Evolutionary conservation across 148 eudicot genomes (phyloP), one percentile per base, ranked within the genome.

Genomic region (Vaccinium corymbosum): DNA sequence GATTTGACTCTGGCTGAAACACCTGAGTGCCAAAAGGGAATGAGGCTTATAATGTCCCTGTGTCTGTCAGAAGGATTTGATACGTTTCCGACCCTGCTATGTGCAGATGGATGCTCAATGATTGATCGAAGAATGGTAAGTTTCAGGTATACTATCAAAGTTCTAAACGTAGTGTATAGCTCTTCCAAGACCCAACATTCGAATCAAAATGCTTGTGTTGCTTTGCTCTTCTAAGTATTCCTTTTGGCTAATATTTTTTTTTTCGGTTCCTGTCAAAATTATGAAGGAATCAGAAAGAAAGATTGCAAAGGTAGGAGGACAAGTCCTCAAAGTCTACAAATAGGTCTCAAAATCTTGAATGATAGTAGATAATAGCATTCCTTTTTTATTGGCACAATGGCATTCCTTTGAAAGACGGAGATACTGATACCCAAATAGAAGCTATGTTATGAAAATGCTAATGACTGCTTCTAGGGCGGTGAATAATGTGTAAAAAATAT

Each of bases 101-200:
- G 99, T 88, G 99, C 99, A 4, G 99, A 96, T 91, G 99, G 99
- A 20, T 96, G 99, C 89, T 96, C 99, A 29, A 96, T 96, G 99
- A 90, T 96, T 88, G 99, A 96, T 91, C 93, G 99, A 32, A 94
- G 99, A 80, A 96, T 96, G 99, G 99, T 96, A 91, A 92, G 85
- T 35, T 87, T 50, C 20, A 81, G 32, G 29, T 64, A 17, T 59
- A 22, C 48, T 22, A 46, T 27, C 64, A 2, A 78, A 25, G 20
- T 78, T 78, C 64, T 53, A 27, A 16, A 29, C 48, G 19, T 56
- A 79, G 49, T 62, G 57, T 22, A 4, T 81, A 4, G 50, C 75
- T 46, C 56, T 48, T 80, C 82, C 82, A 27, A 78, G 62, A 27
- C 46, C 16, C 3, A 6, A 53, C 25, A 46, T 27, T 52, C 46